Evolutionary conservation across 331 rosid genomes (phyloP).

Genomic region (Pyrus hybrid): DNA sequence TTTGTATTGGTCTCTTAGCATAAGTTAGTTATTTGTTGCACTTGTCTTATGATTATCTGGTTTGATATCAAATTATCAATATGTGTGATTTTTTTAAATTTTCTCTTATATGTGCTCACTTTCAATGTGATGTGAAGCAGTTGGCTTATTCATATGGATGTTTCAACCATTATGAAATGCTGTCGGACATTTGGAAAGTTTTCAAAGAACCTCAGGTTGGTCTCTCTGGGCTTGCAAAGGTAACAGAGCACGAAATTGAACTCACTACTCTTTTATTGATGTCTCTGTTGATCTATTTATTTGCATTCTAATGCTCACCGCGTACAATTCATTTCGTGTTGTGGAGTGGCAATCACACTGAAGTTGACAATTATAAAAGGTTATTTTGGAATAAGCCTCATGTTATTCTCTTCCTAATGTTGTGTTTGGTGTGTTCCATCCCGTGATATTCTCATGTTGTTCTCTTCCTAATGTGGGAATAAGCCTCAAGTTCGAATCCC

Average conservation of each 20-base stretch:
- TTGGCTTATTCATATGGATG: constrained; percentile 75
- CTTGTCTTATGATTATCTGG: too few relatives aligned
- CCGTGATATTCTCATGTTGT: neutral
- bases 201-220: constrained; percentile 77
- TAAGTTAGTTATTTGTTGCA: too few relatives aligned
- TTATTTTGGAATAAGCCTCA: too few relatives aligned
- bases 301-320: neutral
- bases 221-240: constrained; percentile 81
- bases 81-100: too few relatives aligned
- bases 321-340: too few relatives aligned
- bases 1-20: too few relatives aligned
- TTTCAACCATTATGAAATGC: constrained; percentile 69
- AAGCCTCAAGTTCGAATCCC: neutral
- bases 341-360: too few relatives aligned
- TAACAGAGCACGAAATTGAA: constrained; percentile 10
- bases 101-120: constrained; percentile 19
- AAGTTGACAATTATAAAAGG: too few relatives aligned
- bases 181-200: constrained; percentile 67
- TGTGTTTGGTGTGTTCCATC: too few relatives aligned
- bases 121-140: constrained; percentile 77
- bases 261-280: neutral
- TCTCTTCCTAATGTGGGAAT: neutral
- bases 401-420: too few relatives aligned
- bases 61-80: too few relatives aligned
- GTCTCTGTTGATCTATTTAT: neutral